Percentiles rank a stretch among this genome's conserved stretches.
Conservation (phyloP, 73 alveolate species). For the Uronychia setigera region DNA sequence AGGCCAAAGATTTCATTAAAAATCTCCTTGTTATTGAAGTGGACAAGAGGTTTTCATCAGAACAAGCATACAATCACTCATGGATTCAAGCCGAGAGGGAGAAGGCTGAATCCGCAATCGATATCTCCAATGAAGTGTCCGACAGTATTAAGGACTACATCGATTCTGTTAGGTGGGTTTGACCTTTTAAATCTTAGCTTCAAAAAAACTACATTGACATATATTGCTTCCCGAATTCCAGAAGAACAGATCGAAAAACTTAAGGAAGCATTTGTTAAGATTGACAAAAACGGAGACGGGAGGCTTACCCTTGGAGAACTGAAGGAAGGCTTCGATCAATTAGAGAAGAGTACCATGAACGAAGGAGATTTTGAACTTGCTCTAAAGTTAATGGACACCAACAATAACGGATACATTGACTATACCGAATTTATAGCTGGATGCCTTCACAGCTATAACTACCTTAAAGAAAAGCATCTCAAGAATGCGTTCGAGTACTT, state of each 20-base stretch:
- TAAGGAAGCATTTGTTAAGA: conserved; percentile 74
- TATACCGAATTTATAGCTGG: conserved; percentile 81
- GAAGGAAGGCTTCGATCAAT: conserved; percentile 46
- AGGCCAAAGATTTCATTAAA: conserved; percentile 77
- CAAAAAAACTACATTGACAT: conserved; percentile 78
- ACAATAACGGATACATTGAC: conserved; percentile 71
- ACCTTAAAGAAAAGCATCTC: conserved; percentile 56
- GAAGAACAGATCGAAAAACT: conserved; percentile 80
- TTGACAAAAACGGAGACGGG: conserved; percentile 93
- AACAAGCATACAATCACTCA: conserved; percentile 87
- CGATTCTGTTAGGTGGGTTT: conserved; percentile 31
- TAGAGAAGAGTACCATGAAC: conserved; percentile 22
- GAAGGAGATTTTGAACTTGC: conserved; percentile 48
- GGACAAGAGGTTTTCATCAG: conserved; percentile 88
- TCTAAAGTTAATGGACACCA: conserved; percentile 59
- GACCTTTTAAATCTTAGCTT: conserved; percentile 2
- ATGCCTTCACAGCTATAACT: conserved; percentile 61
- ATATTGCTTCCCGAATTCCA: conserved; percentile 75
- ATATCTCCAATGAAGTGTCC: conserved; percentile 45
- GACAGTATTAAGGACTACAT: conserved; percentile 49
- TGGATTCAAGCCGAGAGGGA: conserved; percentile 81
- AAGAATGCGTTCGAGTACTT: conserved; percentile 60
- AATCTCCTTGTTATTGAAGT: conserved; percentile 83
- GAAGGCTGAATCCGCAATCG: conserved; percentile 23
- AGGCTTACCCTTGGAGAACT: conserved; percentile 77